Evolutionary conservation across 1,139 yeast genomes (phyloP).

Genomic region (Saccharomyces hybrid): DNA sequence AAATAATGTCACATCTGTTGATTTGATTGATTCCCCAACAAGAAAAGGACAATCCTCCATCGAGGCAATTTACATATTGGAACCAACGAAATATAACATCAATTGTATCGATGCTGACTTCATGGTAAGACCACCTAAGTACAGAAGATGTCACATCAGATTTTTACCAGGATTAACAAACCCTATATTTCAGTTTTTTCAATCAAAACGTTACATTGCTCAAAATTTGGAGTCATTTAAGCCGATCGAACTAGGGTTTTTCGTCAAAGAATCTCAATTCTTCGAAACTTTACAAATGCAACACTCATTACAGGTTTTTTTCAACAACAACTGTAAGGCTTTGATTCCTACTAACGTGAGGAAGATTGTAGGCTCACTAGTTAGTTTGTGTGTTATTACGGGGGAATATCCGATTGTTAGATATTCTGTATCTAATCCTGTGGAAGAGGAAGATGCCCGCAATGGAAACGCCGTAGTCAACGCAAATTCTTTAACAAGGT

Average conservation of each 20-base stretch:
- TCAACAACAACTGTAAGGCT: constrained; percentile 58
- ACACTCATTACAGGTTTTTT: constrained; percentile 65
- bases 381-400: constrained; percentile 65
- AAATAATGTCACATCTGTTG: constrained; percentile 42
- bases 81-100: constrained; percentile 46
- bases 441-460: constrained; percentile 30
- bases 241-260: constrained; percentile 37
- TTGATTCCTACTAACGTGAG: constrained; percentile 53
- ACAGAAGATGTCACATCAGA: constrained; percentile 50
- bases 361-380: constrained; percentile 51
- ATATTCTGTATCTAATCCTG: constrained; percentile 46
- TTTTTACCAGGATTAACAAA: constrained; percentile 46
- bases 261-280: constrained; percentile 44
- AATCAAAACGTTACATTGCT: constrained; percentile 29
- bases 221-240: constrained; percentile 29
- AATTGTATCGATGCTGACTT: constrained; percentile 58
- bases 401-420: constrained; percentile 88
- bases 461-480: constrained; percentile 28
- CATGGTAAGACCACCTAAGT: constrained; percentile 44
- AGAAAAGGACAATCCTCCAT: constrained; percentile 44
- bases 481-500: constrained; percentile 60
- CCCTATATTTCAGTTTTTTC: constrained; percentile 25
- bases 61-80: constrained; percentile 54
- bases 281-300: constrained; percentile 37
- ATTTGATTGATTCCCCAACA: constrained; percentile 42